A percentile compares a stretch with the other conserved stretches of the same genome.
These are phyloP conservation scores for Funneliformis caledonium DNA, from an alignment of 371 early-diverging fungal species.

Conservation along the genomic window DNA sequence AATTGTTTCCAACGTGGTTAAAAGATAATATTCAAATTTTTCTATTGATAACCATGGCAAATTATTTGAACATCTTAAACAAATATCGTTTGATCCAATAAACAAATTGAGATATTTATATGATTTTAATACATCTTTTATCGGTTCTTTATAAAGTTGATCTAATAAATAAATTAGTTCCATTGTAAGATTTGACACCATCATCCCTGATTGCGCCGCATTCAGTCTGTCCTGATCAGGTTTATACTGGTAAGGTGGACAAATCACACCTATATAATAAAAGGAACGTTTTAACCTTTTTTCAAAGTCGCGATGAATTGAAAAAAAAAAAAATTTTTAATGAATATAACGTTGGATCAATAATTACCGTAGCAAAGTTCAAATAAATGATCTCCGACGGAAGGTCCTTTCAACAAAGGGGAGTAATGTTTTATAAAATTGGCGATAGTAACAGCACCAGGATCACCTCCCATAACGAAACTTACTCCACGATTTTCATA, in stretches of 20 bases:
- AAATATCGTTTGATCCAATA: slow-evolving; percentile 38
- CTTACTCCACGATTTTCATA: slow-evolving; percentile 55
- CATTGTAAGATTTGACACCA: slow-evolving; percentile 51
- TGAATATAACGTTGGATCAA: background rate
- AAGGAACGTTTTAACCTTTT: background rate
- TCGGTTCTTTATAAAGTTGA: slow-evolving; percentile 37
- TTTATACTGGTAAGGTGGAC: slow-evolving; percentile 42
- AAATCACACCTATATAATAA: slow-evolving; percentile 7
- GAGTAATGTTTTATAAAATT: slow-evolving; percentile 54
- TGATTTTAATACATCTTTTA: background rate
- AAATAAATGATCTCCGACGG: slow-evolving; percentile 52
- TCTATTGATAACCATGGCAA: background rate
- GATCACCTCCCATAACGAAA: slow-evolving; percentile 60
- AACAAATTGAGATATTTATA: slow-evolving; percentile 29
- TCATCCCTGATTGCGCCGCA: slow-evolving; percentile 58
- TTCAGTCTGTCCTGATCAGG: slow-evolving; percentile 49
- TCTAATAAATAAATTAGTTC: slow-evolving; percentile 52
- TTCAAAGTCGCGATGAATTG: background rate
- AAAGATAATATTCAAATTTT: slow-evolving; percentile 23
- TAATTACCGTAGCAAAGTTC: slow-evolving; percentile 54
- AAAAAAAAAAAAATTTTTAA: background rate
- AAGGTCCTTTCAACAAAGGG: slow-evolving; percentile 49
- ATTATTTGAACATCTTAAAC: slow-evolving; percentile 1
- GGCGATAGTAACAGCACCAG: slow-evolving; percentile 49
- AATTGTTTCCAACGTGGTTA: slow-evolving; percentile 18